Evolutionary conservation across 1,284 basidiomycete genomes (phyloP).

Genomic region (Agaricales sp.): DNA sequence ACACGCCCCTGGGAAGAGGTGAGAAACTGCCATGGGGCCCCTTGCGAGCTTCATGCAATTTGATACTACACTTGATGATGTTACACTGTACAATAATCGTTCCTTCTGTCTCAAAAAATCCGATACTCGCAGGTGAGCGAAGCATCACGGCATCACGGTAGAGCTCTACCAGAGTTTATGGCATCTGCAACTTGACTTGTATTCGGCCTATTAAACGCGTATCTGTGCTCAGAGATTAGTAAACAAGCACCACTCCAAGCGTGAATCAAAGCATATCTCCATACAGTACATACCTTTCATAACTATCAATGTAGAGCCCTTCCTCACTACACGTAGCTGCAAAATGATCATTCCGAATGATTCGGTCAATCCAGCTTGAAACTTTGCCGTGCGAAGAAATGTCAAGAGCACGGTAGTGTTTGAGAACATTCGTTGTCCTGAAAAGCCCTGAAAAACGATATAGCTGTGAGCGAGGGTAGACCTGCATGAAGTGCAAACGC

Average conservation of each 20-base stretch:
- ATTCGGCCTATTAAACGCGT: slow-evolving; percentile 63
- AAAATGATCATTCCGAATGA: slow-evolving; percentile 57
- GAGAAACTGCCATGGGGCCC: neutral
- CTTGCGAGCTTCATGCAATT: no score
- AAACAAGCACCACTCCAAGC: no score
- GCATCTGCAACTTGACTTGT: slow-evolving; percentile 65
- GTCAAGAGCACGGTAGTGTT: slow-evolving; percentile 60
- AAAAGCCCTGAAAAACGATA: slow-evolving; percentile 58
- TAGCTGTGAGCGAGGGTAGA: slow-evolving; percentile 1
- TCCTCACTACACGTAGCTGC: slow-evolving; percentile 62
- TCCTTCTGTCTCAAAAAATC: no score
- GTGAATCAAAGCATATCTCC: neutral
- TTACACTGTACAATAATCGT: no score
- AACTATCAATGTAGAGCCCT: slow-evolving; percentile 66
- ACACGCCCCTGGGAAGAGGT: neutral
- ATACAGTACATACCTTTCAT: slow-evolving; percentile 52
- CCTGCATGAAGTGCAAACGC: slow-evolving; percentile 15
- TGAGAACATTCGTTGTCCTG: slow-evolving; percentile 53
- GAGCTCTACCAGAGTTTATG: slow-evolving; percentile 48
- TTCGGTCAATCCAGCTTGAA: slow-evolving; percentile 39
- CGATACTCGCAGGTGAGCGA: no score
- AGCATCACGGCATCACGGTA: slow-evolving; percentile 34
- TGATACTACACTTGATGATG: no score
- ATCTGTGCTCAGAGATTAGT: slow-evolving; percentile 27
- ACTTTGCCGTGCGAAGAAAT: slow-evolving; percentile 39